A percentile compares a stretch with the other conserved stretches of the same genome.
Evolutionary conservation across 2,329 filamentous ascomycete species (phyloP).

Genomic region (Claviceps monticola): DNA sequence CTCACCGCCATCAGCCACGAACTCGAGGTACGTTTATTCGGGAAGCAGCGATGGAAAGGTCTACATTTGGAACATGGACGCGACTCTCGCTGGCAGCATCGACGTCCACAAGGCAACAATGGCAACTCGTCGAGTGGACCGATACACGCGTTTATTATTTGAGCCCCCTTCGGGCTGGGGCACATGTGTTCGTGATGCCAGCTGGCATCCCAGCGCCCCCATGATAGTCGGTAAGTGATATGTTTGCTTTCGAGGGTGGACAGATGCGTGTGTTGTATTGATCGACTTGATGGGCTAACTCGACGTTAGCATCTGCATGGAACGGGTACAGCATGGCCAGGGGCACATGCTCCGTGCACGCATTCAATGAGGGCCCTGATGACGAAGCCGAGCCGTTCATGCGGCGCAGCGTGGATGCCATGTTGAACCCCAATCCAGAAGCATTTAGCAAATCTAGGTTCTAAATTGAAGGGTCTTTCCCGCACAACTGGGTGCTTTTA

Average conservation of each 20-base stretch:
- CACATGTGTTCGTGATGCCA: constrained; percentile 74
- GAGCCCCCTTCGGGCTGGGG: constrained; percentile 49
- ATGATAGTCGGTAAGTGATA: constrained; percentile 49
- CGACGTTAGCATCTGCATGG: constrained; percentile 58
- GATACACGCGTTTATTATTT: constrained; percentile 40
- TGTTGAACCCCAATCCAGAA: constrained; percentile 30
- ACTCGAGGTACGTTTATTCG: constrained; percentile 85
- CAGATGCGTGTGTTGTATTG: background rate
- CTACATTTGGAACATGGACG: constrained; percentile 88
- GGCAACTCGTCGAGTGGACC: constrained; percentile 42
- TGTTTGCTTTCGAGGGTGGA: background rate
- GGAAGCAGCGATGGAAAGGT: constrained; percentile 83
- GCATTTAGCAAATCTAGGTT: constrained; percentile 8
- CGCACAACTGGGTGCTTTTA: background rate
- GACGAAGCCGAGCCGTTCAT: constrained; percentile 49
- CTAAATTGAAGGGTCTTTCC: background rate
- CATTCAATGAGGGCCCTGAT: constrained; percentile 53
- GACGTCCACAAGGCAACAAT: constrained; percentile 62
- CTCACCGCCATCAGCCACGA: constrained; percentile 70
- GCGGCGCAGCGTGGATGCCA: constrained; percentile 45
- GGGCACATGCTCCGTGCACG: constrained; percentile 66
- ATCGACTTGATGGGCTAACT: background rate
- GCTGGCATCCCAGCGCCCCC: constrained; percentile 79
- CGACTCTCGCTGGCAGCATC: constrained; percentile 63
- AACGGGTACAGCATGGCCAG: constrained; percentile 61